These are phyloP conservation scores for Cyclotella choctawhatcheeana DNA, from an alignment of 108 stramenopile genomes.

Conservation along the genomic window DNA sequence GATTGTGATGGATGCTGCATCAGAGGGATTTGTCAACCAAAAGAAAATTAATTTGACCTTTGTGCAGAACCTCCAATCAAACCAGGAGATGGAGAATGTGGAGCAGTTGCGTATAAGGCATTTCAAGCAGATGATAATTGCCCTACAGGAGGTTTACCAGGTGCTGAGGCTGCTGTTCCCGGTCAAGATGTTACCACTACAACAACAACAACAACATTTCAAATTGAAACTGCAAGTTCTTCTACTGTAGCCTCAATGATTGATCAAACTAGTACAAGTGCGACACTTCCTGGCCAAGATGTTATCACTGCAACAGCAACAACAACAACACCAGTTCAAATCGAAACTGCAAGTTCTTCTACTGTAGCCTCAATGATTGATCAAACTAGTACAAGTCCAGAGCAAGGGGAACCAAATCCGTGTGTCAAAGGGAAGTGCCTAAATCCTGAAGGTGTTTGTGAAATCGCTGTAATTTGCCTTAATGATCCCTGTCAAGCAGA, in stretches of 20 bases:
- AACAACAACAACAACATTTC: neutral
- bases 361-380: neutral
- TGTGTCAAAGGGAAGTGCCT: constrained; percentile 6
- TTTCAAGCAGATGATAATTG: constrained; percentile 26
- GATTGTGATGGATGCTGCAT: constrained; percentile 27
- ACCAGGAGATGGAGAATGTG: constrained; percentile 6
- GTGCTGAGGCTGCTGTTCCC: neutral
- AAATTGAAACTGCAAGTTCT: neutral
- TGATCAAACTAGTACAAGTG: neutral
- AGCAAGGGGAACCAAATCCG: neutral
- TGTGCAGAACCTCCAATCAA: constrained; percentile 8
- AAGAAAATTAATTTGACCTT: neutral
- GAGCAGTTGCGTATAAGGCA: constrained; percentile 2
- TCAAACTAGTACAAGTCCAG: neutral
- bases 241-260: neutral
- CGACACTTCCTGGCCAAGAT: neutral
- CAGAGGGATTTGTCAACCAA: constrained; percentile 4
- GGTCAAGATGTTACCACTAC: neutral
- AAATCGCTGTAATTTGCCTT: neutral
- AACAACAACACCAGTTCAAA: neutral
- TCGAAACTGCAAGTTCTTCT: neutral
- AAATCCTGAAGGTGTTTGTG: constrained; percentile 3
- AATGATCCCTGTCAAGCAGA: constrained; percentile 13
- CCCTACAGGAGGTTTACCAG: neutral
- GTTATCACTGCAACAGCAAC: neutral